Evolutionary conservation across 176 grass and related monocot species (phyloP).

Genomic region (Ensete glaucum): DNA sequence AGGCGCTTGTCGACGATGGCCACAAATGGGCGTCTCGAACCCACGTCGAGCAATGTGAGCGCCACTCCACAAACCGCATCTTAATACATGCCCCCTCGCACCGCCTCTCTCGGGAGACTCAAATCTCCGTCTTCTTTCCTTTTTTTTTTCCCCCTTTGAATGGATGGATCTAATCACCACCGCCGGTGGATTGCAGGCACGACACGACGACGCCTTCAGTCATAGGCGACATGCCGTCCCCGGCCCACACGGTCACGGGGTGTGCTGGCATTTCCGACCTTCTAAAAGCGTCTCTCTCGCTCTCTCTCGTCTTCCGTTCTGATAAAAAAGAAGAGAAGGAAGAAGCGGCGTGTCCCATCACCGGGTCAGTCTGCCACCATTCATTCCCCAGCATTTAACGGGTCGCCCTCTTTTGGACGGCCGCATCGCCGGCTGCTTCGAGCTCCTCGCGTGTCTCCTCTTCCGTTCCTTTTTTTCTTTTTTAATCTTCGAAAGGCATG

Average conservation of each 20-base stretch:
- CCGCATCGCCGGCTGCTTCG: not conserved
- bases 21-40: not conserved
- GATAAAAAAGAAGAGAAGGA: not conserved
- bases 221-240: not conserved
- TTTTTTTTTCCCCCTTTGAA: not conserved
- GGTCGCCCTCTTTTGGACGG: too few relatives aligned
- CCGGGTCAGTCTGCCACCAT: not conserved
- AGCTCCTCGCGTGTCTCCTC: too few relatives aligned
- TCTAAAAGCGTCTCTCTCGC: not conserved
- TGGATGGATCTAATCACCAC: not conserved
- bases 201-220: not conserved
- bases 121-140: not conserved
- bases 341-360: not conserved
- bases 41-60: constrained; percentile 10
- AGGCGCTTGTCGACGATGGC: not conserved
- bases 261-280: not conserved
- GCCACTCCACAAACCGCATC: not conserved
- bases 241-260: not conserved
- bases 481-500: not conserved
- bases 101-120: not conserved
- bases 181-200: not conserved
- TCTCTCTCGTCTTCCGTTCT: not conserved
- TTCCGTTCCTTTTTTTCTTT: not conserved
- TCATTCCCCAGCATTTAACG: not conserved
- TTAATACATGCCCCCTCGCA: not conserved